Base-by-base conservation (phyloP, 148 eudicot genomes). In the Rhododendron ferrugineum region DNA sequence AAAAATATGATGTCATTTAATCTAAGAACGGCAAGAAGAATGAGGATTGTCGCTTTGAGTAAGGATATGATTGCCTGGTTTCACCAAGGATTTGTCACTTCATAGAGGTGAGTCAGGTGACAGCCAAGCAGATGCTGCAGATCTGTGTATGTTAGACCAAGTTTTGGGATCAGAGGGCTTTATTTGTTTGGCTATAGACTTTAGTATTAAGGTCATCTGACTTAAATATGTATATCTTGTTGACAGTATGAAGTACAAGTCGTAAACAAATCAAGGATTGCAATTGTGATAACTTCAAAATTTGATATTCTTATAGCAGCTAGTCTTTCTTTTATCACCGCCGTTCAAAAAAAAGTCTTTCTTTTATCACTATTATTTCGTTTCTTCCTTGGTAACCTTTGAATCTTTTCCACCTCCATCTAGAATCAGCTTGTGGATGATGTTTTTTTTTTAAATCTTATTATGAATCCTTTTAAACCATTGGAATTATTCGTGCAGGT, bases 401-500 rank as follows among this genome's bases (percentile, higher is more conserved):
- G 68, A 56, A 81, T 47, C 68, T 60, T 36, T 44, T 50, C 46
- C 44, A 76, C 72, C 36, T 50, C 42, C 85, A 86, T 84, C 26
- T 84, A 80, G 54, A 68, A 47, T 70, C 49, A 23, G 58, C 58
- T 81, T 70, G 47, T 77, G 49, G 32, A 44, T 4, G 18, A 70
- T 9, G 9, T 16, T 56, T 20, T 81, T 20, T 81, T 83, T 15
- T 49, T 44, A 54, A 70, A 30, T 83, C 26, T 47, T 22, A 47
- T 15, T 30, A 11, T 64, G 32, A 76, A 84, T 74, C 56, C 49
- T 77, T 82, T 87, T 77, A 87, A 84, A 88, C 56, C 79, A 34
- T 75, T 44, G 64, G 32, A 58, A 73, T 83, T 28, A 79, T 86
- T 86, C 81, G 28, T 92, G 90, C 94, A 96, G 98, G 98, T 96